Evolutionary conservation across 2,329 filamentous ascomycete genomes (phyloP).

Genomic region (Akanthomyces dipterigenus): DNA sequence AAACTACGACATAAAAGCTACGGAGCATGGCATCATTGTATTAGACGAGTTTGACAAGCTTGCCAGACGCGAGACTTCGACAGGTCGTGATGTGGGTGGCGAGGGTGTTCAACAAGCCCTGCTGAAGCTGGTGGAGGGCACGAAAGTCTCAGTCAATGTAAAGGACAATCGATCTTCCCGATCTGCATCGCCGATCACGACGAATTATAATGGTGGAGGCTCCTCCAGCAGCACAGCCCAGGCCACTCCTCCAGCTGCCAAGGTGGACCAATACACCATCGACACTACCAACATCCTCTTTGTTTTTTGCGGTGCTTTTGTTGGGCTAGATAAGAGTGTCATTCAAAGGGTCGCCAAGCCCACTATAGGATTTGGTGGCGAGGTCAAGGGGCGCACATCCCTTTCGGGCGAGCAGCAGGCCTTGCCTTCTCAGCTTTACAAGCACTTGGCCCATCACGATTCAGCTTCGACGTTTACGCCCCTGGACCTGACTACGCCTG

Average conservation of each 20-base stretch:
- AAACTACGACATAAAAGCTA: constrained; percentile 77
- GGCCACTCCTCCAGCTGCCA: constrained; percentile 38
- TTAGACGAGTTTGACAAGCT: constrained; percentile 98
- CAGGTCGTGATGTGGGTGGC: constrained; percentile 89
- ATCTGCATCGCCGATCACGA: constrained; percentile 44
- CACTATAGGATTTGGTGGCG: constrained; percentile 86
- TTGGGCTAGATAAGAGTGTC: constrained; percentile 82
- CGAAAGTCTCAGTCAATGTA: constrained; percentile 83
- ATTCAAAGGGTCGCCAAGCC: constrained; percentile 78
- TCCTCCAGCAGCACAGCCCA: constrained; percentile 39
- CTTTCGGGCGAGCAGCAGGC: constrained; percentile 46
- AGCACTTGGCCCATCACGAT: constrained; percentile 50
- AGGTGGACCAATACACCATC: constrained; percentile 62
- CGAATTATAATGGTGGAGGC: constrained; percentile 42
- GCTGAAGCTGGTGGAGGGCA: constrained; percentile 92
- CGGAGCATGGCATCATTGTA: constrained; percentile 89
- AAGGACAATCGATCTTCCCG: constrained; percentile 65
- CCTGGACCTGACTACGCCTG: constrained; percentile 66
- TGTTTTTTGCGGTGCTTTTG: constrained; percentile 92
- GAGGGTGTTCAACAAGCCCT: constrained; percentile 96
- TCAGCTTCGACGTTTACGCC: constrained; percentile 40
- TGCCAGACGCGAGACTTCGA: constrained; percentile 76
- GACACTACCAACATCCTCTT: constrained; percentile 96
- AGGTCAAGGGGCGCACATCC: constrained; percentile 55
- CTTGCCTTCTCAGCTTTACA: constrained; percentile 56